These are phyloP conservation scores for Lepidium didymum DNA, from an alignment of 345 rosid species.

Conservation along the genomic window DNA sequence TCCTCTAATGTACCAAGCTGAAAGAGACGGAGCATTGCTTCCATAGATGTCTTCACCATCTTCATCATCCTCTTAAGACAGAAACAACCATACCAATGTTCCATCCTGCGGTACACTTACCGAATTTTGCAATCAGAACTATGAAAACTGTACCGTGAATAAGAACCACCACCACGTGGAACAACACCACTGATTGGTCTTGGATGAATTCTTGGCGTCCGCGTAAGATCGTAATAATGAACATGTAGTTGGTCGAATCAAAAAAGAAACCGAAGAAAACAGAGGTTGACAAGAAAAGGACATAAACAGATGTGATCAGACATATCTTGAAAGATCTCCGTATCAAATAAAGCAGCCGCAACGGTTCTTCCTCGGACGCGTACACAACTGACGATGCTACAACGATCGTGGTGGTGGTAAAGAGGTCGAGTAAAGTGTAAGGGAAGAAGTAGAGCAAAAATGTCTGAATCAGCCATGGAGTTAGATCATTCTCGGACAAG, in stretches of 20 bases:
- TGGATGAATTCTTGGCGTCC: not conserved
- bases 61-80: constrained; percentile 20
- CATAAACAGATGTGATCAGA: constrained; percentile 34
- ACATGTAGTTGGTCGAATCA: constrained; percentile 4
- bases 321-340: not conserved
- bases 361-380: not conserved
- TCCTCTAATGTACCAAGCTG: constrained; percentile 22
- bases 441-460: not conserved
- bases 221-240: not conserved
- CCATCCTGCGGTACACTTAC: constrained; percentile 38
- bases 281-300: constrained; percentile 22
- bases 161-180: not conserved
- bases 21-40: constrained; percentile 15
- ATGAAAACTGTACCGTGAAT: constrained; percentile 14
- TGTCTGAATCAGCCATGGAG: not conserved
- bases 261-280: constrained; percentile 24
- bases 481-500: not conserved
- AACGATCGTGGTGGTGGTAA: not conserved
- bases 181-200: not conserved
- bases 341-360: not conserved
- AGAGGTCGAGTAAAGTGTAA: not conserved
- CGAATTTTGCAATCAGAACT: constrained; percentile 15
- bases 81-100: constrained; percentile 37
- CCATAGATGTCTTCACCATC: constrained; percentile 8
- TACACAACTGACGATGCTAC: not conserved